Evolutionary conservation across 1,284 basidiomycete genomes (phyloP).

Genomic region (Violaceomyces palustris): DNA sequence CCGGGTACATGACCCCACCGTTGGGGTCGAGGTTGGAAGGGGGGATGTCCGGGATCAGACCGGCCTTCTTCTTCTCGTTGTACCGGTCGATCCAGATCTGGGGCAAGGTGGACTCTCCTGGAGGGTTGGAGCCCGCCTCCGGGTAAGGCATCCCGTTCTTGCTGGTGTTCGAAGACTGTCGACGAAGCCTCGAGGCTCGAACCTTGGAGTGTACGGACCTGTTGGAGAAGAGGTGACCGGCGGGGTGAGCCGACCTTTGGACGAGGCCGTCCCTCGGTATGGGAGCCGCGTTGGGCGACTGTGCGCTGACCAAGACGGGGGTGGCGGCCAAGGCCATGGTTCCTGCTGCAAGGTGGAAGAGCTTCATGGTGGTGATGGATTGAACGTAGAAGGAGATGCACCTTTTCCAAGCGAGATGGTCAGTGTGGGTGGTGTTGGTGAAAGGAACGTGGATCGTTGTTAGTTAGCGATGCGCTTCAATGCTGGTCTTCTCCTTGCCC

Average conservation of each 20-base stretch:
- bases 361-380: too few relatives aligned
- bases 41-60: slow-evolving; percentile 69
- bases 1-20: slow-evolving; percentile 36
- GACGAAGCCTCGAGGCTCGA: slow-evolving; percentile 19
- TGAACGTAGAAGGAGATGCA: too few relatives aligned
- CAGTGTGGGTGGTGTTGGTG: too few relatives aligned
- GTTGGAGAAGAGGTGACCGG: slow-evolving; percentile 27
- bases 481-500: too few relatives aligned
- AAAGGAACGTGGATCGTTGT: too few relatives aligned
- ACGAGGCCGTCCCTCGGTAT: slow-evolving; percentile 26
- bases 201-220: slow-evolving; percentile 19
- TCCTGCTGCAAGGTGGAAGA: slow-evolving; percentile 17
- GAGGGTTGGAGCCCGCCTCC: slow-evolving; percentile 25
- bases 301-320: slow-evolving; percentile 9
- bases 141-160: slow-evolving; percentile 42
- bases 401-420: too few relatives aligned
- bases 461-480: too few relatives aligned
- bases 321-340: slow-evolving; percentile 26
- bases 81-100: slow-evolving; percentile 65
- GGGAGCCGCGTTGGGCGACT: too few relatives aligned
- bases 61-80: slow-evolving; percentile 60
- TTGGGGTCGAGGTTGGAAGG: slow-evolving; percentile 53
- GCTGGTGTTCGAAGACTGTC: slow-evolving; percentile 23
- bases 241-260: slow-evolving; percentile 18
- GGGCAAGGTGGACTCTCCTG: slow-evolving; percentile 27